Evolutionary conservation across 2,329 filamentous ascomycete species (phyloP), one percentile per base, ranked within the genome.

Genomic region (Fusarium mangiferae): DNA sequence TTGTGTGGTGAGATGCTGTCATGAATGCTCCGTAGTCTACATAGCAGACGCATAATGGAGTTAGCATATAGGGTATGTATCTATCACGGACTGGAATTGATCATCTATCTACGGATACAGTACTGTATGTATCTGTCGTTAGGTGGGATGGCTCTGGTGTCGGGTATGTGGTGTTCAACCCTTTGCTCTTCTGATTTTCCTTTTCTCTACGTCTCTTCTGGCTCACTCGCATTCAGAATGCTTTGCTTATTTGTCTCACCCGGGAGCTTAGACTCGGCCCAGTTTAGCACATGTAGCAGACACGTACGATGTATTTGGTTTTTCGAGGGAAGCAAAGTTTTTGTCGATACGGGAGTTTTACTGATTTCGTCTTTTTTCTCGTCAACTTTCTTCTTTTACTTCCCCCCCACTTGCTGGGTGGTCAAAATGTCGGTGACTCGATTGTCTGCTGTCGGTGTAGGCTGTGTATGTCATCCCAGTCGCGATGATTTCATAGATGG

Each of bases 241-340:
- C 35, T 41, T 70, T 70, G 56, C 70, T 73, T 73, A 36, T 66
- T 67, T 38, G 8, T 49, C 33, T 60, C 18, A 30, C 10, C 28
- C 46, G 14, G 26, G 30, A 49, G 38, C n/a, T 33, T 46, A 45
- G 26, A 36, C 60, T 70, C 38, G 46, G 66, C 45, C 33, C 36
- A 41, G 26, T 36, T 48, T 39, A 42, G 46, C 55, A 48, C 26
- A 39, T 48, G 28, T 30, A 15, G 30, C 30, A 30, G 30, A 11
- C 13, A 20, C 12, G 28, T 45, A 45, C 18, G 14, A 20, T 14
- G 14, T 26, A 26, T 45, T 20, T 18, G 2, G 7, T 18, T 66
- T 52, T 54, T 28, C 9, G 38, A 33, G 30, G 42, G 28, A 39
- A 36, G 15, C 49, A 38, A 22, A 36, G 22, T 41, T 35, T 46